Percentiles rank a stretch among this genome's conserved stretches.
Conservation (phyloP, 352 stramenopile species). For the Peronosclerospora sorghi region DNA sequence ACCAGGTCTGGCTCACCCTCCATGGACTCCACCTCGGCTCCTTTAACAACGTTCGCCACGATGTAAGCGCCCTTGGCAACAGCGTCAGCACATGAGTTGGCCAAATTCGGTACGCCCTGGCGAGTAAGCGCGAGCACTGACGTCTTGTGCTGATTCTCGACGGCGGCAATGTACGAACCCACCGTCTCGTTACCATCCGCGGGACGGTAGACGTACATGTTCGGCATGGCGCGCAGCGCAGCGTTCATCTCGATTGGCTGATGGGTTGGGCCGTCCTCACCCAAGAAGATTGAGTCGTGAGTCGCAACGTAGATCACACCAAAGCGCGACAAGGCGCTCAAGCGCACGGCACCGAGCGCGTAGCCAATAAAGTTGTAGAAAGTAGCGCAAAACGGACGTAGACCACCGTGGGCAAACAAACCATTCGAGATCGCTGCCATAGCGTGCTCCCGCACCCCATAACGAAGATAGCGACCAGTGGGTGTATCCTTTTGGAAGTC, state of each 20-base stretch:
- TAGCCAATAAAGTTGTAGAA: constrained; percentile 99
- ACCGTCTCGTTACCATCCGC: constrained; percentile 98
- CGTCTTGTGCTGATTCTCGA: constrained; percentile 81
- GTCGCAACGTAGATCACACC: constrained; percentile 98
- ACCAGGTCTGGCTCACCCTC: constrained; percentile 84
- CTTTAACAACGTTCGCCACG: constrained; percentile 66
- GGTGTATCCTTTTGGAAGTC: constrained; percentile 97
- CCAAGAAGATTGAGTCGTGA: constrained; percentile 99
- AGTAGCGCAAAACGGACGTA: constrained; percentile 96
- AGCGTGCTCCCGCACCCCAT: constrained; percentile 96
- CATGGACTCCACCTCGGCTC: constrained; percentile 56
- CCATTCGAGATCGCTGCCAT: constrained; percentile 98
- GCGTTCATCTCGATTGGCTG: constrained; percentile 98
- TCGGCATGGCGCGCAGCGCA: constrained; percentile 92
- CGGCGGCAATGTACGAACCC: constrained; percentile 88
- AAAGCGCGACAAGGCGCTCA: constrained; percentile 91
- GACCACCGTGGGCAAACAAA: constrained; percentile 94
- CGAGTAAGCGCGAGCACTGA: constrained; percentile 91
- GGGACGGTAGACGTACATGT: constrained; percentile 96
- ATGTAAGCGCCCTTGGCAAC: constrained; percentile 89
- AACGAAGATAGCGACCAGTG: constrained; percentile 95
- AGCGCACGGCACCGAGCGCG: constrained; percentile 89
- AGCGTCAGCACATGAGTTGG: constrained; percentile 79
- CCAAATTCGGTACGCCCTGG: constrained; percentile 86
- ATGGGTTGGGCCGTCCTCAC: constrained; percentile 98